Conservation (phyloP, 352 stramenopile species). For the Pythium brachiatum region DNA sequence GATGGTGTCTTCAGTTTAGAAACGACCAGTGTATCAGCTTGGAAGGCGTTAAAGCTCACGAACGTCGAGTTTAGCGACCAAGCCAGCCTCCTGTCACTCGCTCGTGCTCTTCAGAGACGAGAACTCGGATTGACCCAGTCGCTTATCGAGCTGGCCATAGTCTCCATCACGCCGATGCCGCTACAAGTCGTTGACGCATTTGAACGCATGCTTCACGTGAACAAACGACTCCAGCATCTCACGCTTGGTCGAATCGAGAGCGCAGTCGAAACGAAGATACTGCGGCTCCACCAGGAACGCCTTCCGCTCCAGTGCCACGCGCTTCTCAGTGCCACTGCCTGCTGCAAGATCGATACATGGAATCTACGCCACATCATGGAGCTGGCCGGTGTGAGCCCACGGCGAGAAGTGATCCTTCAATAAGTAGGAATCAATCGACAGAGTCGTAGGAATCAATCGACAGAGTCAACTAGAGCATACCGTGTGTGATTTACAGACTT, state of each 20-base stretch:
- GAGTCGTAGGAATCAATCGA: no score
- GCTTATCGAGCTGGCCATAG: background rate
- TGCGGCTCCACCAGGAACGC: background rate
- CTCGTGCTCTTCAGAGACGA: background rate
- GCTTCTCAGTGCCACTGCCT: background rate
- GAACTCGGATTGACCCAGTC: background rate
- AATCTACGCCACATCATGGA: slow-evolving; percentile 5
- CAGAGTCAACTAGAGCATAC: no score
- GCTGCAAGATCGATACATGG: background rate
- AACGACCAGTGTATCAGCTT: background rate
- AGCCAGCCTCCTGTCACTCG: background rate
- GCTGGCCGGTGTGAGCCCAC: background rate
- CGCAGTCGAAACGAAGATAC: background rate
- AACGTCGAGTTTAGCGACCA: background rate
- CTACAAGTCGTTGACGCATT: background rate
- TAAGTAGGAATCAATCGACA: background rate
- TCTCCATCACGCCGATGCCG: background rate
- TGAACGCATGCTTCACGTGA: background rate
- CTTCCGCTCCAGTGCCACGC: background rate
- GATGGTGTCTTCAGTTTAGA: background rate
- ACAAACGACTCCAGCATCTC: background rate
- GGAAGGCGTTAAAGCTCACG: background rate
- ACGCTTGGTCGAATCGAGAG: background rate
- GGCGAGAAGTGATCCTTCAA: background rate
- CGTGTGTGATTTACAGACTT: no score